A percentile compares a stretch with the other conserved stretches of the same genome.
Conservation (phyloP, 148 eudicot genomes). For the Amaranthus cruentus region DNA sequence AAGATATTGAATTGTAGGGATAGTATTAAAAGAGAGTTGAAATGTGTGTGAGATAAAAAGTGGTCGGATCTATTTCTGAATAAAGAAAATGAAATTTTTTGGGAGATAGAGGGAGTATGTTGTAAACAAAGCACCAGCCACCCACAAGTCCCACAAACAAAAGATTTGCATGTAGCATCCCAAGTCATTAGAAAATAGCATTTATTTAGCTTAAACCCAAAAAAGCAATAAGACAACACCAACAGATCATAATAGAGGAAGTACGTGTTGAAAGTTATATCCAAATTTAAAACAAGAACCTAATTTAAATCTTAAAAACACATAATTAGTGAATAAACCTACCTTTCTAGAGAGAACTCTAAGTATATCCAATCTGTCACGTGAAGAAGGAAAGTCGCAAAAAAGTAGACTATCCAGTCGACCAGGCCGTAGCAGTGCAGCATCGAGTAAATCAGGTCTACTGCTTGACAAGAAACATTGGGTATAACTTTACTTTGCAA, state of each 20-base stretch:
- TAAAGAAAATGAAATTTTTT: too few relatives aligned
- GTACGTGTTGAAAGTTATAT: not conserved
- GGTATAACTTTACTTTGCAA: constrained; percentile 8
- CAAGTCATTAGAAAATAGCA: not conserved
- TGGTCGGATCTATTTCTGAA: too few relatives aligned
- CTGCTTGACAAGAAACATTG: constrained; percentile 40
- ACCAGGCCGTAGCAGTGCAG: constrained; percentile 96
- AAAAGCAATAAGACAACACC: not conserved
- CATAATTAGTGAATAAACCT: not conserved
- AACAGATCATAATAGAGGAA: not conserved
- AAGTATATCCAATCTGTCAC: constrained; percentile 84
- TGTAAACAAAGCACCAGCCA: not conserved
- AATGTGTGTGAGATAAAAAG: too few relatives aligned
- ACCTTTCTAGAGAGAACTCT: constrained; percentile 86
- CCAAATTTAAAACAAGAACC: not conserved
- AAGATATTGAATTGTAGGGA: too few relatives aligned
- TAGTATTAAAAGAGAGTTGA: too few relatives aligned
- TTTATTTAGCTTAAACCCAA: not conserved
- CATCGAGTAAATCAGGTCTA: constrained; percentile 98
- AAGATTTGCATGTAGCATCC: not conserved
- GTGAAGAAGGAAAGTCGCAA: constrained; percentile 81
- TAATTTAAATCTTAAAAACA: not conserved
- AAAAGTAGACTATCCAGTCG: constrained; percentile 92
- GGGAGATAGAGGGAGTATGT: too few relatives aligned
- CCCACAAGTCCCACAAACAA: not conserved